Evolutionary conservation across 1,284 basidiomycete genomes (phyloP), one percentile per base, ranked within the genome.

Genomic region (Austropuccinia psidii): DNA sequence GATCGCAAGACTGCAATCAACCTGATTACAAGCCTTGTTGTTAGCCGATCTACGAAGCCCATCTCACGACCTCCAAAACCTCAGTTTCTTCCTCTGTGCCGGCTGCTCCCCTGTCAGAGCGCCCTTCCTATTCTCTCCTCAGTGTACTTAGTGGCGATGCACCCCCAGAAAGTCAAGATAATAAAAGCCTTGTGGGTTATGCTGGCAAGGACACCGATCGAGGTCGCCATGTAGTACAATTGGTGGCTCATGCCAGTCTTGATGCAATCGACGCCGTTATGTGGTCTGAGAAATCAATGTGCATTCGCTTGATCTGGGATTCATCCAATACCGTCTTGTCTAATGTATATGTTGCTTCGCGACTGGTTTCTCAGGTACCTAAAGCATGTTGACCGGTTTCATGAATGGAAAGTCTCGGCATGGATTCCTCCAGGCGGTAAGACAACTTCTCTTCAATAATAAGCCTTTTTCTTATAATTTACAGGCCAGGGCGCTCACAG

Each of bases 321-420:
- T n/a, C n/a, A n/a, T n/a, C n/a, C n/a, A n/a, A n/a, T 83, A 15
- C 1, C 29, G 8, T 11, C 15, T 29, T 52, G 13, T 50, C 35
- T 13, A 17, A n/a, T 45, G 17, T 15, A 49, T 41, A n/a, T 21
- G n/a, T 6, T 41, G 41, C 8, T 29, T 66, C 13, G 24, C 6
- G 31, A n/a, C 21, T n/a, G n/a, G n/a, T n/a, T n/a, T n/a, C n/a
- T 9, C 74, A 96, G 93, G 88, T 95, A 95, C 81, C 84, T 96
- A 74, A 93, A 93, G 80, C 87, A 87, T 24, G 87, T 96, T 72
- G 93, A 97, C 84, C 90, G 89, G 82, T 94, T 96, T 83, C 96
- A 97, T 79, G 94, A 97, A 80, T 97, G 94, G 93, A 93, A 87
- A 1, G 88, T 96, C 24, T 96, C 93, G 9, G 92, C 90, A 35